Base-by-base conservation (phyloP, 2,329 filamentous ascomycete species). In the Sarocladiaceae sp. region DNA sequence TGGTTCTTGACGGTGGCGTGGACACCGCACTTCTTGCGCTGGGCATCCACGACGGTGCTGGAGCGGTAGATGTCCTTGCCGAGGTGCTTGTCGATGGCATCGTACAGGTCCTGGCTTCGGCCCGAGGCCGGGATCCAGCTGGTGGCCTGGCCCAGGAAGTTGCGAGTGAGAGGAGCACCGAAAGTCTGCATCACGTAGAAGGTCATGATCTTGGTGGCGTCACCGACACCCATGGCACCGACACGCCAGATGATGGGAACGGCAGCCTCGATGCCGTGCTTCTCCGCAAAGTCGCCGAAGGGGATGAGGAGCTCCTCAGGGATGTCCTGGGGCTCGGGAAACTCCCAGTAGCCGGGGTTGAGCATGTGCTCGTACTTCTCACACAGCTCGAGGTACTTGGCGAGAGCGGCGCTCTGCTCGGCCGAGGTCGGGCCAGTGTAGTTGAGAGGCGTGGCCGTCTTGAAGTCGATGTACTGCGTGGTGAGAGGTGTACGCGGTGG, bases 281-380 rank as follows among this genome's bases (percentile, higher is more conserved):
- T 74, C 26, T 59, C 53, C 11, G 70, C 58, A 45, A 75, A 75
- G 3, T 72, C 60, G 15, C 67, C 63, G 46, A 70, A 76, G 2
- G 70, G 63, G 3, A 73, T 53, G 16, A 69, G 53, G 2, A 78
- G 56, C 13, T 58, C 55, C 20, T 51, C 45, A 6, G 55, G 55
- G 20, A 58, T 55, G 11, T 53, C 48, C 2, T 43, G 44, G 0
- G 70, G 65, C 0, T 73, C 56, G 18, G 70, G 66, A 46, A 70
- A 72, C 47, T 65, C 53, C 50, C 49, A 59, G 50, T 61, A 65
- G 6, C 59, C 61, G 0, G 64, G 64, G 3, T 63, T 45, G 26
- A 63, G 45, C 27, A 59, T 53, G 27, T 56, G 42, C 46, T 63
- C 57, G 46, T 60, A 66, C 44, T 56, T 47, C 18, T 51, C 52